These are phyloP conservation scores for Spergularia marina DNA, from an alignment of 148 eudicot species.

Conservation along the genomic window DNA sequence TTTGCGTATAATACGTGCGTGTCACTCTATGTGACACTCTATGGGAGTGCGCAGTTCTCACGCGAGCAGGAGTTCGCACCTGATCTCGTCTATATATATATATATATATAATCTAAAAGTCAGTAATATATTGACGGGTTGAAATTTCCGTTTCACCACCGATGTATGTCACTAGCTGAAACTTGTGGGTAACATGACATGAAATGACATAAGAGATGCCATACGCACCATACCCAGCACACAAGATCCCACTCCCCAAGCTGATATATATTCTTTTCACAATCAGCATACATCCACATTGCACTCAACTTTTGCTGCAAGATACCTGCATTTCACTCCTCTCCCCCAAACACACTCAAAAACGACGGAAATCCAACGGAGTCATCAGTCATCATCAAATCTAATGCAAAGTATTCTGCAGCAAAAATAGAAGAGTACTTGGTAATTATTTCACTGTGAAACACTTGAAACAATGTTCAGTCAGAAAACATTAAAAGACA, in stretches of 20 bases:
- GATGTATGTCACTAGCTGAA: too few species aligned
- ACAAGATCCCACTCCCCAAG: neutral
- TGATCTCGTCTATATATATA: too few species aligned
- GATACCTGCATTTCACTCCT: neutral
- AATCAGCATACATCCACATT: neutral
- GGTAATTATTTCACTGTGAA: neutral
- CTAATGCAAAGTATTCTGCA: neutral
- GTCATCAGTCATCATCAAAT: constrained; percentile 9
- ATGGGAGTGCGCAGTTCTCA: too few species aligned
- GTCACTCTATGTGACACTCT: too few species aligned
- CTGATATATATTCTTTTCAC: neutral
- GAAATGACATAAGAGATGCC: too few species aligned
- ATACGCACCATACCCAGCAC: neutral
- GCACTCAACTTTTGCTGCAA: neutral
- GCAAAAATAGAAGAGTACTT: neutral
- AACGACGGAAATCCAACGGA: neutral
- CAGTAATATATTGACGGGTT: too few species aligned
- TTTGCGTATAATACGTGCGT: too few species aligned
- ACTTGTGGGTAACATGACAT: too few species aligned
- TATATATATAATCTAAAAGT: too few species aligned
- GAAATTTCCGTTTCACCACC: too few species aligned
- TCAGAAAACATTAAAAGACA: constrained; percentile 24
- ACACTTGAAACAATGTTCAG: neutral
- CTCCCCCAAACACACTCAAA: neutral
- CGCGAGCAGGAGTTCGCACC: too few species aligned